Evolutionary conservation across 2,329 filamentous ascomycete genomes (phyloP), one percentile per base, ranked within the genome.

Genomic region (Fusarium kyushuense): DNA sequence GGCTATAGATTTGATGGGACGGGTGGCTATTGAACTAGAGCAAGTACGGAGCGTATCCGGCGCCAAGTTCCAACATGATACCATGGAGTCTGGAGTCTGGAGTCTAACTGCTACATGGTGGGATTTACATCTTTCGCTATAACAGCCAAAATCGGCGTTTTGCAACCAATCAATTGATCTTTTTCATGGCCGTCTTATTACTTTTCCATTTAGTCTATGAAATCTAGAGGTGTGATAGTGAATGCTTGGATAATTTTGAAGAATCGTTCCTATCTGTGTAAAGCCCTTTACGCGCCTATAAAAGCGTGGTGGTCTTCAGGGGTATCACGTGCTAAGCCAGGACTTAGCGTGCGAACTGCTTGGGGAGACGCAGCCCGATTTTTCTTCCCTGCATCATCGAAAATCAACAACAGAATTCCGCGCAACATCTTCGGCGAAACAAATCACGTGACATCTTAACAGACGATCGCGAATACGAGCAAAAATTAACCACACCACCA

Each of bases 11-110:
- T 65, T 65, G 21, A 47, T 56, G 51, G 65, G 66, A 59, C 43
- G 71, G 69, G 59, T 29, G 67, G 60, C 51, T 29, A 65, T 51
- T 49, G 58, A 57, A 60, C 52, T 65, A 46, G 48, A 56, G 54
- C 45, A 58, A 65, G 60, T 58, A 65, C 63, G 54, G 47, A 65
- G 55, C 51, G 46, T 54, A 65, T 67, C 55, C 67, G 48, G 68
- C 61, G 46, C 54, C 57, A 63, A 65, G 63, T 72, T 74, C 45
- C n/a, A 76, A 69, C 29, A 78, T 79, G 77, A 79, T 79, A 79
- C 77, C 77, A 79, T 71, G 74, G 75, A 51, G 67, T 64, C 52
- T 71, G 74, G 75, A 51, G 67, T 64, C 52, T 71, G 77, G 77
- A 74, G 67, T 62, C 67, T 53, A 62, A 43, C 48, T 55, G 51